Conservation (phyloP, 108 stramenopile genomes). For the Seminavis robusta region DNA sequence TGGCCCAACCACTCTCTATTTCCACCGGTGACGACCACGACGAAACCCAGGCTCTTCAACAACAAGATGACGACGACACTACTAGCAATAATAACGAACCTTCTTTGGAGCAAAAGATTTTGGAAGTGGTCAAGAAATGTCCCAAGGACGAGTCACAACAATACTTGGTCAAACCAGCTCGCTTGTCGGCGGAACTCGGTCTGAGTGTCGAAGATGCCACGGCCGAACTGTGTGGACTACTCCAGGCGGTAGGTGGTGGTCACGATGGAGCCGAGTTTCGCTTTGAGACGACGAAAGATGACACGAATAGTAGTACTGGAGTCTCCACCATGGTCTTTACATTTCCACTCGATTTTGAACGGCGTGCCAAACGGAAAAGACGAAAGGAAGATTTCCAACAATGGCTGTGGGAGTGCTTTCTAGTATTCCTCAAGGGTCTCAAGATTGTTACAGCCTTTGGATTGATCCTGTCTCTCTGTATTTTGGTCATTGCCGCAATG, state of each 20-base stretch:
- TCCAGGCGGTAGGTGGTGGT: slow-evolving; percentile 68
- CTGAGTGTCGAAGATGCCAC: slow-evolving; percentile 74
- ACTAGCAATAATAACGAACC: no score
- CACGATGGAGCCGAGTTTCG: slow-evolving; percentile 64
- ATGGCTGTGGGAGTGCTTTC: slow-evolving; percentile 7
- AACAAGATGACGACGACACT: no score
- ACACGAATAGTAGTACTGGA: neutral
- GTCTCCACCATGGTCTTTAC: slow-evolving; percentile 69
- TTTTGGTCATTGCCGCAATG: slow-evolving; percentile 61
- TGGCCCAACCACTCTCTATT: no score
- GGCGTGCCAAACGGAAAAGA: slow-evolving; percentile 27
- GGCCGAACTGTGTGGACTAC: slow-evolving; percentile 70
- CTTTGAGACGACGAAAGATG: slow-evolving; percentile 45
- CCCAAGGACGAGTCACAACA: no score
- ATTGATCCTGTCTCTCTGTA: slow-evolving; percentile 66
- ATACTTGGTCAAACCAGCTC: slow-evolving; percentile 59
- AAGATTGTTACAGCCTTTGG: slow-evolving; percentile 80
- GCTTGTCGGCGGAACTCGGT: slow-evolving; percentile 62
- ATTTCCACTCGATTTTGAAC: slow-evolving; percentile 77
- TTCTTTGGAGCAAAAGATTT: slow-evolving; percentile 9
- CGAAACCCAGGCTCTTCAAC: no score
- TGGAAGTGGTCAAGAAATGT: slow-evolving; percentile 21
- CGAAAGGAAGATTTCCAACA: slow-evolving; percentile 36
- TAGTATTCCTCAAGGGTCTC: slow-evolving; percentile 33
- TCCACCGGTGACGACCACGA: no score